These are phyloP conservation scores for Penicillium parvum DNA, from an alignment of 495 filamentous ascomycete species.

Conservation along the genomic window DNA sequence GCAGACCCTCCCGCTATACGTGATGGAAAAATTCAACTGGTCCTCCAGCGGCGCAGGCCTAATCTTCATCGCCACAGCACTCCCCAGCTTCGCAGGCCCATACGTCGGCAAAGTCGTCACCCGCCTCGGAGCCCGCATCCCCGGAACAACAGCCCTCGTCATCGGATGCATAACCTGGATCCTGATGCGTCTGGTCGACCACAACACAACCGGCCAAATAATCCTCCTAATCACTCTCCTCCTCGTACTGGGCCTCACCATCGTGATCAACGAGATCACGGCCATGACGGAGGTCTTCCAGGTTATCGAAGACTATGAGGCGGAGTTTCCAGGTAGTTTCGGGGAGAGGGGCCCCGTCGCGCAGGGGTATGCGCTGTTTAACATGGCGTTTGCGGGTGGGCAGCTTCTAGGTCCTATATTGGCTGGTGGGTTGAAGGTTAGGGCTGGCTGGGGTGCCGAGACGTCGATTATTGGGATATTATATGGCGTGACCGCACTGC, in stretches of 20 bases:
- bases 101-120: constrained; percentile 49
- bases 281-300: constrained; percentile 36
- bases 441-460: constrained; percentile 38
- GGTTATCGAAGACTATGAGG: constrained; percentile 31
- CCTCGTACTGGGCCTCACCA: constrained; percentile 27
- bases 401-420: constrained; percentile 58
- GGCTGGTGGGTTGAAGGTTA: constrained; percentile 34
- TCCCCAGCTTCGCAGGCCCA: constrained; percentile 28
- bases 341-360: constrained; percentile 54
- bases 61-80: constrained; percentile 49
- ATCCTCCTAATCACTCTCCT: constrained; percentile 33
- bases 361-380: constrained; percentile 58
- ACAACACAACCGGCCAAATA: constrained; percentile 29
- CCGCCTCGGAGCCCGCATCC: constrained; percentile 45
- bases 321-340: constrained; percentile 38
- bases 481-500: constrained; percentile 24
- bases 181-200: constrained; percentile 45
- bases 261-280: constrained; percentile 31
- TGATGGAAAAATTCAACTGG: constrained; percentile 51
- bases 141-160: constrained; percentile 45
- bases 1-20: constrained; percentile 41
- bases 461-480: constrained; percentile 31
- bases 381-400: constrained; percentile 56
- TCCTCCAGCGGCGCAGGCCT: constrained; percentile 54
- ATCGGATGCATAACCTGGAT: constrained; percentile 46